These are phyloP conservation scores for Pichia ethanolica DNA, from an alignment of 805 yeast genomes.

Conservation along the genomic window DNA sequence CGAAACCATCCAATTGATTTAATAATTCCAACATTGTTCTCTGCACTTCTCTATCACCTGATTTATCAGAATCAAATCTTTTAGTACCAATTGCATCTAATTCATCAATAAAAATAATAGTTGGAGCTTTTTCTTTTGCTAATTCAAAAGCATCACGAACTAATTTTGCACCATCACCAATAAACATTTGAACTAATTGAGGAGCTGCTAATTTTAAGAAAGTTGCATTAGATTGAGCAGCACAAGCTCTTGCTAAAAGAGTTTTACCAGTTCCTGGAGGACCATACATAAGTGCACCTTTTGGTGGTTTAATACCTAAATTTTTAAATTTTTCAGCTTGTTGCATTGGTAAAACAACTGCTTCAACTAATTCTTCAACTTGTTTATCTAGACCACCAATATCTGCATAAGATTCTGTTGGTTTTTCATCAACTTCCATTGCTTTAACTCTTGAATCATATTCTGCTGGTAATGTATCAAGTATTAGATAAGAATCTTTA, in stretches of 20 bases:
- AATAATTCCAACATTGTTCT: constrained; percentile 97
- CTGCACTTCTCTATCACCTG: constrained; percentile 98
- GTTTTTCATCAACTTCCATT: constrained; percentile 98
- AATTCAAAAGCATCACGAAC: constrained; percentile 96
- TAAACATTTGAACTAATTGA: constrained; percentile 95
- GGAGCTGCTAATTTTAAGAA: constrained; percentile 96
- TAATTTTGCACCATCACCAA: constrained; percentile 97
- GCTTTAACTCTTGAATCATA: constrained; percentile 97
- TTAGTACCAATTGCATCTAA: constrained; percentile 98
- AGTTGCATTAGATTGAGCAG: constrained; percentile 97
- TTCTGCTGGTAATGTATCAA: constrained; percentile 94
- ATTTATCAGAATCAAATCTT: constrained; percentile 93
- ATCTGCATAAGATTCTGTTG: constrained; percentile 93
- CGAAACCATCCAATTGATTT: constrained; percentile 96
- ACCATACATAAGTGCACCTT: constrained; percentile 97
- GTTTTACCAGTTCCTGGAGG: constrained; percentile 99
- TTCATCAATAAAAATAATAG: constrained; percentile 96
- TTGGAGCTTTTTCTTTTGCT: constrained; percentile 97
- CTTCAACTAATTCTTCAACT: constrained; percentile 96
- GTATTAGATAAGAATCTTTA: constrained; percentile 87
- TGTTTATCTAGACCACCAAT: constrained; percentile 98
- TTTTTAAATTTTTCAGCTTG: constrained; percentile 93
- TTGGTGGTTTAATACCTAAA: constrained; percentile 95
- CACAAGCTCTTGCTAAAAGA: constrained; percentile 94
- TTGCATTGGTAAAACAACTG: constrained; percentile 96